These are phyloP conservation scores for Hypoxylon subgilvum DNA, from an alignment of 495 filamentous ascomycete species.

Conservation along the genomic window DNA sequence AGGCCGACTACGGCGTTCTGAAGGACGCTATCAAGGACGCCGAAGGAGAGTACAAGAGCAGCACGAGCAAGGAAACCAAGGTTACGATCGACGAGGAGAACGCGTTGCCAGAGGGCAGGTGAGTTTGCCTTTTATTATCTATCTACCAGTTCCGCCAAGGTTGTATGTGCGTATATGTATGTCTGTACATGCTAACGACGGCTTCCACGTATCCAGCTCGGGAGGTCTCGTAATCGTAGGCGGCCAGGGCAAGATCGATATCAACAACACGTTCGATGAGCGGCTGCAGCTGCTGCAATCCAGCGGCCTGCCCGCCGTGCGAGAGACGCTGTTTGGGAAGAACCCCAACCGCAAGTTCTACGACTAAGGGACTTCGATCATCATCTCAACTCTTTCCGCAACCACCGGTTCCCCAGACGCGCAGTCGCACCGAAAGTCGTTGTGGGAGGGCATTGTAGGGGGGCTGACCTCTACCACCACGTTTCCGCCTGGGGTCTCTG, in stretches of 20 bases:
- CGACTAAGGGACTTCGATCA: constrained; percentile 62
- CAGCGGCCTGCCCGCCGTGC: constrained; percentile 82
- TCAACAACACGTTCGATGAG: constrained; percentile 97
- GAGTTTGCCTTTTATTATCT: constrained; percentile 46
- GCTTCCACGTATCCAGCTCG: constrained; percentile 62
- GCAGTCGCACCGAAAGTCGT: no score
- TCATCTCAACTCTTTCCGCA: background rate
- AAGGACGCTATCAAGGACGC: constrained; percentile 79
- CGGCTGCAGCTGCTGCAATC: constrained; percentile 82
- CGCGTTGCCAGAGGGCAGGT: constrained; percentile 82
- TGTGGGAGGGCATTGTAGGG: background rate
- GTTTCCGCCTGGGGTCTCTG: background rate
- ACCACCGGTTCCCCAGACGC: no score
- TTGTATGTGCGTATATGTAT: no score
- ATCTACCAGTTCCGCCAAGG: background rate
- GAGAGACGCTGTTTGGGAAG: constrained; percentile 84
- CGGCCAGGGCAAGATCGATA: constrained; percentile 90
- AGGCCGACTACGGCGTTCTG: constrained; percentile 76
- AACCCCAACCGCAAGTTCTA: constrained; percentile 93
- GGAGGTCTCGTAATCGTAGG: constrained; percentile 84
- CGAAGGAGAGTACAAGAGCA: constrained; percentile 78
- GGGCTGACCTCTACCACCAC: constrained; percentile 1
- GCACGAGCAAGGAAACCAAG: constrained; percentile 66
- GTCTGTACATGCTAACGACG: constrained; percentile 30
- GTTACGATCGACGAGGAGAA: constrained; percentile 76